Evolutionary conservation across 2,329 filamentous ascomycete genomes (phyloP), one percentile per base, ranked within the genome.

Genomic region (Pseudogymnoascus sp.): DNA sequence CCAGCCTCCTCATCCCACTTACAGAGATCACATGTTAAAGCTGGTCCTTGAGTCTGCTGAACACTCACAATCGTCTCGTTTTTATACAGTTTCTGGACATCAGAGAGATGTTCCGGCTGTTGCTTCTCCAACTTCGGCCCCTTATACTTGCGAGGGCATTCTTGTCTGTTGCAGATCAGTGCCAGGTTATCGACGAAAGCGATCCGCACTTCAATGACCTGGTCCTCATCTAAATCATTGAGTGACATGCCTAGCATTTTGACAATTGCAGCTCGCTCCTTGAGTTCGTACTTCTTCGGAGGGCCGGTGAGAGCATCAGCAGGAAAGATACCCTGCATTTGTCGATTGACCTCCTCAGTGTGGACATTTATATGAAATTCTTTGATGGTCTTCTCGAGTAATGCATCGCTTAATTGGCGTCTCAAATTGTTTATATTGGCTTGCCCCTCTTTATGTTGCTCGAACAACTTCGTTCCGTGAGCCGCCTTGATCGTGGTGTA

Each of bases 311-410:
- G 63, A n/a, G 68, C 64, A 40, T 29, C 8, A 31, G 62, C 31
- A 33, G 68, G 68, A 40, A 42, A 63, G 35, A 69, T 68, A 10
- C 67, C 67, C 44, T 64, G 40, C 24, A 70, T 44, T 62, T 71
- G 64, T 56, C 62, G 60, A 64, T 68, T 63, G 19, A 70, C 66
- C 47, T 71, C 64, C 13, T 64, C 50, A 29, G 56, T 63, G 53
- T 71, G 33, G 38, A 71, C 62, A 14, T 64, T 68, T 37, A 66
- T 59, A 61, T 70, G 61, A 50, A 70, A 70, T 21, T 69, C 63
- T 40, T 62, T 35, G 40, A 70, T 68, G 35, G 63, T 64, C 42
- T 66, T 64, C 19, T 67, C 21, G 38, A 70, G 67, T 44, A 62
- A 56, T n/a, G 14, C 61, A 8, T 64, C 50, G 26, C 59, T 68